These are phyloP conservation scores for Stemphylium vesicarium DNA, from an alignment of 2,329 filamentous ascomycete species.

Conservation along the genomic window DNA sequence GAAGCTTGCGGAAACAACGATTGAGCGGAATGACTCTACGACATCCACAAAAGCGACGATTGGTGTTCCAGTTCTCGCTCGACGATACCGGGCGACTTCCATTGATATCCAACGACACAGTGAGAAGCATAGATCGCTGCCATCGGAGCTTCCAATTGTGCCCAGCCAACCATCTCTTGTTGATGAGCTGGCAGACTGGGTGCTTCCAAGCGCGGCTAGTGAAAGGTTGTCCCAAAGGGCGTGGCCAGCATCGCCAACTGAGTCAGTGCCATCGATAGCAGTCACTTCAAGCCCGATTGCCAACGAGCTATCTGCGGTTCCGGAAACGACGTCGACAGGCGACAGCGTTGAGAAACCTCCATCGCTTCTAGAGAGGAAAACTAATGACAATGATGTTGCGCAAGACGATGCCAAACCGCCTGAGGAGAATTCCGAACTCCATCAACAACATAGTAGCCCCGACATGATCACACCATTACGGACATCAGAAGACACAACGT, in stretches of 20 bases:
- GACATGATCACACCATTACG: neutral
- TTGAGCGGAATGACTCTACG: slow-evolving; percentile 28
- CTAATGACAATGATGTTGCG: too few relatives aligned
- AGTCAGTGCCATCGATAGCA: slow-evolving; percentile 7
- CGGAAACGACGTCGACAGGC: neutral
- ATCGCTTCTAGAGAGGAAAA: too few relatives aligned
- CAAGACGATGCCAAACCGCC: too few relatives aligned
- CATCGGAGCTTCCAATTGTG: slow-evolving; percentile 25
- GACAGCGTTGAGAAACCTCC: neutral
- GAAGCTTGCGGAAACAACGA: slow-evolving; percentile 20
- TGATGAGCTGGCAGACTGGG: slow-evolving; percentile 30
- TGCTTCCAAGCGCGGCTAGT: slow-evolving; percentile 19
- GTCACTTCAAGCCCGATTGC: slow-evolving; percentile 6
- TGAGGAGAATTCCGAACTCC: too few relatives aligned
- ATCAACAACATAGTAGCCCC: too few relatives aligned
- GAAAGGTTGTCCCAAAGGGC: slow-evolving; percentile 6
- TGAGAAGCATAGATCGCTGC: slow-evolving; percentile 24
- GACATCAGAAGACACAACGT: too few relatives aligned
- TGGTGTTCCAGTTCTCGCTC: slow-evolving; percentile 21
- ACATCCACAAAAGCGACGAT: slow-evolving; percentile 20
- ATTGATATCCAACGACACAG: slow-evolving; percentile 23
- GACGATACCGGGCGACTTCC: slow-evolving; percentile 23
- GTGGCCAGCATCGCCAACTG: neutral
- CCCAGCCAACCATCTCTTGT: slow-evolving; percentile 31
- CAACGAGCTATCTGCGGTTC: neutral